A percentile compares a stretch with the other conserved stretches of the same genome.
Conservation (phyloP, 2,329 filamentous ascomycete species). For the Mycogone perniciosa region DNA sequence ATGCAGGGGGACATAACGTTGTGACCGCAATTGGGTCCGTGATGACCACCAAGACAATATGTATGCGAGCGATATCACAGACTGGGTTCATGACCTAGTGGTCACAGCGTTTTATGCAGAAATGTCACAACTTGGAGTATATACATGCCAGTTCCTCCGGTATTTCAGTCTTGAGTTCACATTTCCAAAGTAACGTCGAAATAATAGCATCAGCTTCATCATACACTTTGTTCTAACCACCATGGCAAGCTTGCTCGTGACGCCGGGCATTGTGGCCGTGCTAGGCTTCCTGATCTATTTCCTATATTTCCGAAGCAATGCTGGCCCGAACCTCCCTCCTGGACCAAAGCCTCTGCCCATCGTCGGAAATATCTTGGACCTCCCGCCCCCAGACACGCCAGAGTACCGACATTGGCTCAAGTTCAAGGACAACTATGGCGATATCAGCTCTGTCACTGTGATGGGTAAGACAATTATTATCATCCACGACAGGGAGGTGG, state of each 20-base stretch:
- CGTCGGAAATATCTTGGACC: constrained; percentile 40
- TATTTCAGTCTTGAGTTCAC: no score
- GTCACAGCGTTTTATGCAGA: no score
- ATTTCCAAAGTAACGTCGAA: no score
- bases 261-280: neutral
- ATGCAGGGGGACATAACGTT: no score
- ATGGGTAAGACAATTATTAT: neutral
- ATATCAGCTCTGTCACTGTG: constrained; percentile 3
- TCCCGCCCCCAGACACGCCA: constrained; percentile 29
- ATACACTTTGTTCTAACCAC: no score
- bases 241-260: neutral
- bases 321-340: constrained; percentile 14
- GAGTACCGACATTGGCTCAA: constrained; percentile 31
- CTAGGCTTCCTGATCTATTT: neutral
- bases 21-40: no score
- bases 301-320: neutral
- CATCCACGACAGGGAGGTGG: constrained; percentile 1
- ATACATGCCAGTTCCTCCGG: no score
- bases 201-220: no score
- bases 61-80: no score
- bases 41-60: no score
- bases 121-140: no score
- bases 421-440: constrained; percentile 27
- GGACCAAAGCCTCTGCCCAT: constrained; percentile 32
- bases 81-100: no score